These are phyloP conservation scores for Lichtheimia hyalospora DNA, from an alignment of 371 early-diverging fungal species.

Conservation along the genomic window DNA sequence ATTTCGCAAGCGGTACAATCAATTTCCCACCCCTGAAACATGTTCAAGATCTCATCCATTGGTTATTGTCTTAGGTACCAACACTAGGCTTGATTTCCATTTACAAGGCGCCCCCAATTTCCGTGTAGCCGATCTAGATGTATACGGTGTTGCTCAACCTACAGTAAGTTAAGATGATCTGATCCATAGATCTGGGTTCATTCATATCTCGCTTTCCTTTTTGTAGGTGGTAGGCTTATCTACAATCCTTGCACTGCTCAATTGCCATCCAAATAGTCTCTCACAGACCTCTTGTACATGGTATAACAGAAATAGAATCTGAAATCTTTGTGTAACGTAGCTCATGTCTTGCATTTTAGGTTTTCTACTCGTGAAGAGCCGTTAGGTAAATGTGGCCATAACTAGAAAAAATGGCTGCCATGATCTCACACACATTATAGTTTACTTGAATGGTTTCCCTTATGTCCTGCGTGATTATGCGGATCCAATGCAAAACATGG, in stretches of 20 bases:
- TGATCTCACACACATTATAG: constrained; percentile 27
- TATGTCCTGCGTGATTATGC: constrained; percentile 70
- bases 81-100: constrained; percentile 62
- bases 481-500: constrained; percentile 64
- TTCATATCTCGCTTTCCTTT: not conserved
- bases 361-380: constrained; percentile 77
- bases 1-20: constrained; percentile 59
- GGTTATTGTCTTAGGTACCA: constrained; percentile 35
- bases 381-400: constrained; percentile 29
- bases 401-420: too few species aligned
- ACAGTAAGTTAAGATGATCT: constrained; percentile 34
- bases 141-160: constrained; percentile 74
- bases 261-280: constrained; percentile 49
- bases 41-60: not conserved
- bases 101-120: constrained; percentile 76
- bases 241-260: constrained; percentile 62
- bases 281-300: constrained; percentile 38
- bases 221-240: constrained; percentile 56
- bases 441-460: constrained; percentile 61
- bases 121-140: constrained; percentile 60
- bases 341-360: constrained; percentile 36
- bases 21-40: too few species aligned
- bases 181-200: not conserved
- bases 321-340: constrained; percentile 1
- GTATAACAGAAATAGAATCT: constrained; percentile 31